Evolutionary conservation across 148 eudicot species (phyloP), one percentile per base, ranked within the genome.

Genomic region (Amaranthus cruentus): DNA sequence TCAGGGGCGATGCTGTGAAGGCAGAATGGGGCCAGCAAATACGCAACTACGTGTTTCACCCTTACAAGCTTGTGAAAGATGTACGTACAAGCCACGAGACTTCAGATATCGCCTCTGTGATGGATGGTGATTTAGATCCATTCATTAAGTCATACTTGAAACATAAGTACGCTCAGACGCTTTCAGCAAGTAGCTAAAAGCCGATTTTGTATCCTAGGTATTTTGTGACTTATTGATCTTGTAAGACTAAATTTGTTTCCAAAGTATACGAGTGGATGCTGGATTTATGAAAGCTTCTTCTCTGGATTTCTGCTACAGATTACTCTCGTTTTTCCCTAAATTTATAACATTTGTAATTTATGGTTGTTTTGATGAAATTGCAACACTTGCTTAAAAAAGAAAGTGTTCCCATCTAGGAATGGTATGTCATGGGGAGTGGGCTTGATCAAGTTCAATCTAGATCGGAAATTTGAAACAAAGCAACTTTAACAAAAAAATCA

Each of bases 21-120:
- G 99, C 99, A 0, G 99, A 96, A 57, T 96, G 97, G 97, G 99
- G 99, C 0, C 99, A 92, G 77, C 99, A 96, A 69, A 96, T 96
- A 55, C 77, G 99, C 4, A 96, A 96, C 75, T 96, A 96, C 66
- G 96, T 96, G 3, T 96, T 96, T 62, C 99, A 96, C 77, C 99
- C 97, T 0, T 96, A 96, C 86, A 96, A 96, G 86, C 90, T 96
- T 47, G 99, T 96, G 71, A 96, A 96, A 83, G 99, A 96, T 78
- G 94, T 92, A 21, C 76, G 99, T 64, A 87, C 94, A 3, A 93
- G 89, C 49, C 62, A 85, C 43, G 97, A 95, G 76, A 90, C 96
- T 15, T 83, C 99, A 0, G 96, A 95, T 69, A 81, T 95, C 47
- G 74, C 87, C 62, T 87, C 99, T 48, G 99, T 95, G 38, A 90